These are phyloP conservation scores for Fagopyrum homotropicum DNA, from an alignment of 148 eudicot species.

Conservation along the genomic window DNA sequence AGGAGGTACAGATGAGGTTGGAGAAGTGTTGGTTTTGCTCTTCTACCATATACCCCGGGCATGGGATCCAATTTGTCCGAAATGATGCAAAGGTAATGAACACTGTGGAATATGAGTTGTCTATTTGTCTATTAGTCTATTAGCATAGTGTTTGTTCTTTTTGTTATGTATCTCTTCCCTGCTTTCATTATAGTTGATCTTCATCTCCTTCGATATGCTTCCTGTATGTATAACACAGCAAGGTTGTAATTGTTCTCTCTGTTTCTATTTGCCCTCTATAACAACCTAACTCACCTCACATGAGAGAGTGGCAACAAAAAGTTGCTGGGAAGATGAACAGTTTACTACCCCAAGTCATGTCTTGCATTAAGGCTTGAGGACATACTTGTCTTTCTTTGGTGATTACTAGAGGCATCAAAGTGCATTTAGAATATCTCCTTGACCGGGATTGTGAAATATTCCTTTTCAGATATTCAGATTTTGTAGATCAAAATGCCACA, in stretches of 20 bases:
- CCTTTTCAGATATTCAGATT: constrained; percentile 70
- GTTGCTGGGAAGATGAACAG: neutral
- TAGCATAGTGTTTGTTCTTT: neutral
- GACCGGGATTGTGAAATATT: neutral
- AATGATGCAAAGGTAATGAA: constrained; percentile 76
- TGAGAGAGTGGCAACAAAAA: neutral
- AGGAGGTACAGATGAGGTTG: constrained; percentile 53
- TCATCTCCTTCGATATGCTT: neutral
- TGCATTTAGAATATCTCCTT: neutral
- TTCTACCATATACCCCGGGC: constrained; percentile 81
- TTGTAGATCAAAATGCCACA: constrained; percentile 97
- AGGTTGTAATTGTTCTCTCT: neutral
- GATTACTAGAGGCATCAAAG: neutral
- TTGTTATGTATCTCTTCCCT: neutral
- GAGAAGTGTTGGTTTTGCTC: constrained; percentile 97
- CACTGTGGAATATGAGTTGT: neutral
- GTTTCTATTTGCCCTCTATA: neutral
- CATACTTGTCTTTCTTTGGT: neutral
- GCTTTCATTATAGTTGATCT: neutral
- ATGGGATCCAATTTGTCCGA: constrained; percentile 84
- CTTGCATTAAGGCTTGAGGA: neutral
- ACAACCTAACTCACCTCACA: neutral
- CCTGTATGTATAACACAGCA: neutral
- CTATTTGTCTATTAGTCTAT: neutral
- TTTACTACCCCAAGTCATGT: neutral